phyloP scores from a whole-genome alignment of 2,329 filamentous ascomycete species.

The Botrytis byssoidea region DNA sequence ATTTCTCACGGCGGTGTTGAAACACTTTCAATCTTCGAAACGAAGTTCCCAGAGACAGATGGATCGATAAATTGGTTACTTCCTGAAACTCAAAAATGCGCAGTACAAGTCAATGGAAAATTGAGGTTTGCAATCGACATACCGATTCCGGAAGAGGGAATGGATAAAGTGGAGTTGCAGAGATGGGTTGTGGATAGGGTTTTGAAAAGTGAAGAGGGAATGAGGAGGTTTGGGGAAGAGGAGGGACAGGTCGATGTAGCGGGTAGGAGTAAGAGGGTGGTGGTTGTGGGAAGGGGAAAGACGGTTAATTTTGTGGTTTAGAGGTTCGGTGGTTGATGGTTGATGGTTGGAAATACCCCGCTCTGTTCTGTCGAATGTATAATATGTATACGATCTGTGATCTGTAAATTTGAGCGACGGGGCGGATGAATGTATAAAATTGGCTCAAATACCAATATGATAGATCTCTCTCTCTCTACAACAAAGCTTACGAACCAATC shows the following conservation, averaged over 20 bases:
- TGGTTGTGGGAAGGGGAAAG: slow-evolving; percentile 65
- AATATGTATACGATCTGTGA: neutral
- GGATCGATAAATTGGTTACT: slow-evolving; percentile 51
- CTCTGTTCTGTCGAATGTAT: neutral
- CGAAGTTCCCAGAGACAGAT: slow-evolving; percentile 59
- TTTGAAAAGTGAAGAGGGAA: slow-evolving; percentile 59
- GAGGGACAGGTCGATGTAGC: slow-evolving; percentile 45
- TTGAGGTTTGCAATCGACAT: slow-evolving; percentile 67
- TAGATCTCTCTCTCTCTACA: neutral
- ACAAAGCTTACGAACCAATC: neutral
- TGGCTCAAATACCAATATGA: neutral
- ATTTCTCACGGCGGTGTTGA: slow-evolving; percentile 31
- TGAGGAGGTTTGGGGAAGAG: slow-evolving; percentile 46
- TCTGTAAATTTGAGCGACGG: neutral
- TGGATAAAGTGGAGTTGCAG: slow-evolving; percentile 48
- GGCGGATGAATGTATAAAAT: neutral
- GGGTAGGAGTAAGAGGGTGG: slow-evolving; percentile 60
- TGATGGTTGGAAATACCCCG: neutral
- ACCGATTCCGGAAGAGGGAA: slow-evolving; percentile 47
- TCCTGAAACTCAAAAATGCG: slow-evolving; percentile 53
- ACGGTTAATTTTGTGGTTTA: slow-evolving; percentile 71
- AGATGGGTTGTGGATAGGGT: slow-evolving; percentile 63
- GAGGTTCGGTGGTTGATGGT: neutral
- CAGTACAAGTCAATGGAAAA: slow-evolving; percentile 80
- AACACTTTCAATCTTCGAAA: slow-evolving; percentile 43